Evolutionary conservation across 1,284 basidiomycete genomes (phyloP), one percentile per base, ranked within the genome.

Genomic region (Fomitopsis betulina): DNA sequence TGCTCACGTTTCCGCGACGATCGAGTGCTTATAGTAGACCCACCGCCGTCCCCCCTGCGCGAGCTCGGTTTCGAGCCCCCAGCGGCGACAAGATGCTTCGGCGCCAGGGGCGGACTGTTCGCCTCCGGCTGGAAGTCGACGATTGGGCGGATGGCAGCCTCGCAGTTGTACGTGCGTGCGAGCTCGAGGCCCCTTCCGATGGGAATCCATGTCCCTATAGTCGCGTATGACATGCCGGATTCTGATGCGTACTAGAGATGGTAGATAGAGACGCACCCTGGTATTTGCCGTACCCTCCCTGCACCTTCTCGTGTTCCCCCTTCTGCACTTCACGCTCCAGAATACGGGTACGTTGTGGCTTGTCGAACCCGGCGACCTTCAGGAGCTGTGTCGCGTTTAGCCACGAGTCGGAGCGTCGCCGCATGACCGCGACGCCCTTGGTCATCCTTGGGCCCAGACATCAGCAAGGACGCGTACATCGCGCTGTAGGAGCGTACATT

Each of bases 261-360:
- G n/a, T n/a, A 54, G 30, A 21, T 15, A 12, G 42, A 25, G 30
- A 40, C 30, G 30, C 61, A 96, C 96, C 97, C 82, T 99, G 97
- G 73, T 98, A 99, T 76, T 99, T 99, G 65, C 97, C 97, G 74
- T 99, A 99, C 0, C 97, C 97, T 37, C 97, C 97, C 73, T 99
- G 97, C 0, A 99, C 95, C 74, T 99, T 99, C 76, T 99, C 97
- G 73, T 99, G 97, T 65, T 94, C 91, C 27, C 96, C 97, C 75
- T 98, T 98, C 73, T 99, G 97, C 2, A 99, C 89, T 76, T 99
- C 97, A 63, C 97, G 86, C 74, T 99, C 97, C 52, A 99, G 82
- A 13, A 99, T 96, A 59, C 97, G 87, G 57, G 97, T 99, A 53
- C 97, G 83, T 73, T 99, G 97, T 0, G 97, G 97, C 73, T 99